Conservation (phyloP, 2,329 filamentous ascomycete species). For the Chaetomium olivaceum region DNA sequence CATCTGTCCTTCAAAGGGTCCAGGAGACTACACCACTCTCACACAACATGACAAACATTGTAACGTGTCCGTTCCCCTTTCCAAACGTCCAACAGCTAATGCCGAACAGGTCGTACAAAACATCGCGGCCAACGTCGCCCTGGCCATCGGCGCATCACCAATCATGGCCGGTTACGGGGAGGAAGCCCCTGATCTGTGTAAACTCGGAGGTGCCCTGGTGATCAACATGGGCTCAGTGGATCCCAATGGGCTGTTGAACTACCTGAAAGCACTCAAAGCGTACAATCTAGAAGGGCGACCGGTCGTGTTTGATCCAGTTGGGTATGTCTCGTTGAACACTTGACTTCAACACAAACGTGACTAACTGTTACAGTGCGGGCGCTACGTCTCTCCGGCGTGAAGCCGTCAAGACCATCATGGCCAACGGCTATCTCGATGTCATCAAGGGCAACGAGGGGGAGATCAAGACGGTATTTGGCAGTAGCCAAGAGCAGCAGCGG, state of each 20-base stretch:
- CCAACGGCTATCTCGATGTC: slow-evolving; percentile 74
- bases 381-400: slow-evolving; percentile 73
- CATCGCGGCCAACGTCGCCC: slow-evolving; percentile 86
- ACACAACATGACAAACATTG: slow-evolving; percentile 97
- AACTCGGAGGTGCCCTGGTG: slow-evolving; percentile 74
- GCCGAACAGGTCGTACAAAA: slow-evolving; percentile 74
- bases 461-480: slow-evolving; percentile 66
- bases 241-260: slow-evolving; percentile 69
- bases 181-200: slow-evolving; percentile 79
- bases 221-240: slow-evolving; percentile 95
- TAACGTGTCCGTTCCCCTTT: slow-evolving; percentile 23
- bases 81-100: not conserved
- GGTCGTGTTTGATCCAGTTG: slow-evolving; percentile 85
- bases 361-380: slow-evolving; percentile 58
- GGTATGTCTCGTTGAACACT: slow-evolving; percentile 48
- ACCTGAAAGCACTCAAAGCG: slow-evolving; percentile 70
- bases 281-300: slow-evolving; percentile 79
- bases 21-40: slow-evolving; percentile 68
- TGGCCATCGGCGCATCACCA: slow-evolving; percentile 81
- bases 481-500: slow-evolving; percentile 60
- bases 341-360: too few relatives aligned
- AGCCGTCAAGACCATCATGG: slow-evolving; percentile 70
- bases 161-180: slow-evolving; percentile 91
- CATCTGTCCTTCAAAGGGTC: slow-evolving; percentile 59
- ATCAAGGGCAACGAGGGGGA: slow-evolving; percentile 96